These are phyloP conservation scores for Aspergillus pseudonomiae DNA, from an alignment of 2,329 filamentous ascomycete genomes.

Conservation along the genomic window DNA sequence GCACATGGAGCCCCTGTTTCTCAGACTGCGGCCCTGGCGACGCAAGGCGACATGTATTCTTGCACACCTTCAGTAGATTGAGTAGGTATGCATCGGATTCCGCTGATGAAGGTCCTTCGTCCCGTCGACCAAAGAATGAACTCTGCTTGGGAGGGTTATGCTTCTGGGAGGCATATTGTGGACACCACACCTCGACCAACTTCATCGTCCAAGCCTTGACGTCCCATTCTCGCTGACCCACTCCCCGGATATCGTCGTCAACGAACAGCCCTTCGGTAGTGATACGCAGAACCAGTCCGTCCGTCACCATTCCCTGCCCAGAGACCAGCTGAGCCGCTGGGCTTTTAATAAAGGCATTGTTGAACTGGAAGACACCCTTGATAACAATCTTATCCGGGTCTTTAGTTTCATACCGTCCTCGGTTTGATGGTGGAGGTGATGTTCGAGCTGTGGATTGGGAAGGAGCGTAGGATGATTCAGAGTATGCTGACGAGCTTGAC, in stretches of 20 bases:
- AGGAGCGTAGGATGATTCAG: conserved; percentile 83
- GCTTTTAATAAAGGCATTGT: conserved; percentile 84
- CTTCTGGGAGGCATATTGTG: conserved; percentile 57
- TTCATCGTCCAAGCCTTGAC: conserved; percentile 98
- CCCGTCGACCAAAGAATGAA: conserved; percentile 48
- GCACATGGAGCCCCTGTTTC: conserved; percentile 54
- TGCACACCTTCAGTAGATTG: conserved; percentile 67
- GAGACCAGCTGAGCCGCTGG: conserved; percentile 88
- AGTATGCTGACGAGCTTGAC: conserved; percentile 72
- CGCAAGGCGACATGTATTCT: conserved; percentile 61
- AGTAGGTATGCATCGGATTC: conserved; percentile 68
- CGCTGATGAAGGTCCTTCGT: conserved; percentile 60
- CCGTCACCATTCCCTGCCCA: conserved; percentile 81
- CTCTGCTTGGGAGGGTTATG: conserved; percentile 30
- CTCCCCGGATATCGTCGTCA: conserved; percentile 88
- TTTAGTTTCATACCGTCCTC: conserved; percentile 79
- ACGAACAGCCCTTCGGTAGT: conserved; percentile 95
- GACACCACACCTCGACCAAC: conserved; percentile 83
- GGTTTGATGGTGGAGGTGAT: conserved; percentile 77
- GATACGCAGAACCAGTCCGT: conserved; percentile 88
- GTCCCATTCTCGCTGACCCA: conserved; percentile 97
- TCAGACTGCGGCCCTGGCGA: conserved; percentile 42
- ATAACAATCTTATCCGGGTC: conserved; percentile 97
- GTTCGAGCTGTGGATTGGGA: conserved; percentile 83
- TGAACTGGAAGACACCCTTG: conserved; percentile 88